Evolutionary conservation across 257 asterid genomes (phyloP).

Genomic region (Perilla frutescens): DNA sequence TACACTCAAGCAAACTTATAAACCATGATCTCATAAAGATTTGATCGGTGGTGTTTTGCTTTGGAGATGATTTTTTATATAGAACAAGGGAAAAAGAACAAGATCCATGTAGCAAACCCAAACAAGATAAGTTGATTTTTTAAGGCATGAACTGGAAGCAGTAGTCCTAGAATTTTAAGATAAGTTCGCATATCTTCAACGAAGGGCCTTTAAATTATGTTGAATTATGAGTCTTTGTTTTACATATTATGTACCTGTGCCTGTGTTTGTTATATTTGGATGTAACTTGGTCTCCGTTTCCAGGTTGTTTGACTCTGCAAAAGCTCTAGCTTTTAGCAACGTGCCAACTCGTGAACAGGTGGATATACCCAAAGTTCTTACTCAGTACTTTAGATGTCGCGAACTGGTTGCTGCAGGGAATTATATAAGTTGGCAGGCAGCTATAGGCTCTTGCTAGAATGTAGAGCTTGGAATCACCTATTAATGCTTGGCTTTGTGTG

Average conservation of each 20-base stretch:
- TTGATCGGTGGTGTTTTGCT: not conserved
- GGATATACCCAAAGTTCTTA: constrained; percentile 21
- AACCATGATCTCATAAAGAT: not conserved
- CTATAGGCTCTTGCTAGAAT: not conserved
- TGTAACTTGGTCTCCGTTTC: constrained; percentile 26
- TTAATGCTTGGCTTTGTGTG: constrained; percentile 20
- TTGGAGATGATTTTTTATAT: not conserved
- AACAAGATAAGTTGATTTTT: not conserved
- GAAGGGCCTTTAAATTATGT: not conserved
- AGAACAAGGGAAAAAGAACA: not conserved
- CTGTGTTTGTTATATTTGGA: not conserved
- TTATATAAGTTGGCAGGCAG: not conserved
- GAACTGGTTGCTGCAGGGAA: constrained; percentile 11
- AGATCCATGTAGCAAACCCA: not conserved
- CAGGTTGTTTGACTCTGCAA: constrained; percentile 91
- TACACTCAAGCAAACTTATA: not conserved
- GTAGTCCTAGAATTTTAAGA: not conserved
- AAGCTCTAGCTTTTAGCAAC: constrained; percentile 80
- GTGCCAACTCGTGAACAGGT: constrained; percentile 81
- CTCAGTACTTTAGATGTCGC: constrained; percentile 13
- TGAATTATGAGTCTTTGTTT: constrained; percentile 16
- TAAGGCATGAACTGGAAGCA: not conserved
- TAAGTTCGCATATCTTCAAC: not conserved
- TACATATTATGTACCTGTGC: not conserved
- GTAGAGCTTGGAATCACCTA: constrained; percentile 3